Evolutionary conservation across 352 stramenopile species (phyloP), one percentile per base, ranked within the genome.

Genomic region (Phytophthora megakarya): DNA sequence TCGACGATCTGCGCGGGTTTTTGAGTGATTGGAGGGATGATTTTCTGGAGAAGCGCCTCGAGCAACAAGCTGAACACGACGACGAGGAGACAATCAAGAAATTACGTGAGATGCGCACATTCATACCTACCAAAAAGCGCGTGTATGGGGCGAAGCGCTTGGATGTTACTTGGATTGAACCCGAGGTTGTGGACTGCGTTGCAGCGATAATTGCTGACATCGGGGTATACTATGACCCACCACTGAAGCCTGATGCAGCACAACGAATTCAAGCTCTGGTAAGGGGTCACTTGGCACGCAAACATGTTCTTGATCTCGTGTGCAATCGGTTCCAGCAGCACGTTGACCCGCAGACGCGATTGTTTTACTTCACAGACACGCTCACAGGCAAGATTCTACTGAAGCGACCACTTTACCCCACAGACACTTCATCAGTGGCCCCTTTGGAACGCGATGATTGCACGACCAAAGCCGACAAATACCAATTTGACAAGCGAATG

Each of bases 101-200:
- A 18, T 61, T 37, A 48, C 51, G 45, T 10, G 37, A 59, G 18
- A 15, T 61, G 46, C 58, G 38, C 5, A 40, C 40, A 11, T 86
- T 88, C 35, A 48, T 86, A 5, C 76, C 81, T 0, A 80, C 64
- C 13, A 72, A 63, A 28, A 78, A 62, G n/a, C 75, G 76, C 2
- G 60, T 73, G 16, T 90, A 90, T 33, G 80, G 69, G 8, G 43
- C 51, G 1, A 61, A 76, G 26, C 51, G 76, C 1, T 47, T 88
- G 3, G 79, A 93, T 26, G 80, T 92, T 23, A 85, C 81, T 7
- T 79, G 69, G 70, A 87, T 89, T 44, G 80, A 89, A 23, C 80
- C 80, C 0, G 72, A 84, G 21, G 73, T 92, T 28, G 78, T 92
- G 18, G 67, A 74, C 16, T 86, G 75, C 35, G 54, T 90, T 15